phyloP scores from a whole-genome alignment of 2,329 filamentous ascomycete species.

The Pyricularia pennisetigena region DNA sequence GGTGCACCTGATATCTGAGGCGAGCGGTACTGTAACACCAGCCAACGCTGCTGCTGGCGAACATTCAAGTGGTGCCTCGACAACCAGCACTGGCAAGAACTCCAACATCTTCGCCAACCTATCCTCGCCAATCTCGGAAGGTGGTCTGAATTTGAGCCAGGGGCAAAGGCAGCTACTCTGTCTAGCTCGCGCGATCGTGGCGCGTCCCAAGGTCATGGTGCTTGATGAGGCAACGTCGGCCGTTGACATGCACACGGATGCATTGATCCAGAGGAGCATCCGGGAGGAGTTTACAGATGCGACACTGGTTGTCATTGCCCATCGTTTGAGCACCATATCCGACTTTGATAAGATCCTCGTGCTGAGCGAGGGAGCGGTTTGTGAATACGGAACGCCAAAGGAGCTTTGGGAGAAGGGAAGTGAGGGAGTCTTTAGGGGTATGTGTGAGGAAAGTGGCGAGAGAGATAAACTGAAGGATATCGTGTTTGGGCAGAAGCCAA shows the following conservation, averaged over 20 bases:
- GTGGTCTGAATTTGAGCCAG: constrained; percentile 65
- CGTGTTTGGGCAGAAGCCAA: constrained; percentile 22
- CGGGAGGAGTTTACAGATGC: constrained; percentile 60
- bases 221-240: constrained; percentile 73
- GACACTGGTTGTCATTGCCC: constrained; percentile 66
- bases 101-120: constrained; percentile 57
- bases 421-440: constrained; percentile 46
- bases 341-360: constrained; percentile 70
- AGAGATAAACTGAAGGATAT: constrained; percentile 39
- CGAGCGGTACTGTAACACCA: constrained; percentile 28
- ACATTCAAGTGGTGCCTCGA: constrained; percentile 21
- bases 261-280: constrained; percentile 63
- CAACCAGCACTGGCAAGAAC: constrained; percentile 35
- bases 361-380: constrained; percentile 54
- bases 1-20: constrained; percentile 50
- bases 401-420: constrained; percentile 47
- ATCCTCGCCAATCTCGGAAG: constrained; percentile 55
- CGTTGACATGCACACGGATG: constrained; percentile 69
- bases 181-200: constrained; percentile 62
- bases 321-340: constrained; percentile 65
- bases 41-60: constrained; percentile 5
- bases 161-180: constrained; percentile 70
- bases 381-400: constrained; percentile 56
- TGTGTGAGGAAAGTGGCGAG: constrained; percentile 54
- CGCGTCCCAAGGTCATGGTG: constrained; percentile 66